Evolutionary conservation across 352 stramenopile species (phyloP).

Genomic region (Pythium insidiosum): DNA sequence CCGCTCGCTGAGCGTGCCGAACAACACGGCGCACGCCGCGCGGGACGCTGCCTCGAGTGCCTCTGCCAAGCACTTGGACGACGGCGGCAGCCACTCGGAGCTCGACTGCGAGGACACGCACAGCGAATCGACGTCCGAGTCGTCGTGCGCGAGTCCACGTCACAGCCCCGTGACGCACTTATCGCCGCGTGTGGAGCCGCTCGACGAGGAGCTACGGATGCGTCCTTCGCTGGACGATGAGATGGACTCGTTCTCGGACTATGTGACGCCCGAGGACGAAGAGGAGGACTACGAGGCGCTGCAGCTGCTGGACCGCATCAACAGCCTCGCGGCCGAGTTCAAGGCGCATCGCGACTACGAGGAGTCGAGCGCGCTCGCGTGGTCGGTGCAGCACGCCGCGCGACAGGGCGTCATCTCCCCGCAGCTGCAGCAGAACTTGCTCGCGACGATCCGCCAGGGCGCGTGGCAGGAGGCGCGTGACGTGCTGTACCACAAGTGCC

Average conservation of each 20-base stretch:
- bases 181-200: conserved; percentile 15
- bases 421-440: conserved; percentile 63
- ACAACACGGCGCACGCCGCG: neutral
- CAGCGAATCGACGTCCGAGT: conserved; percentile 66
- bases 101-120: conserved; percentile 67
- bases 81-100: conserved; percentile 17
- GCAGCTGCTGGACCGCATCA: conserved; percentile 60
- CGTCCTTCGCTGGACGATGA: conserved; percentile 23
- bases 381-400: conserved; percentile 66
- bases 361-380: conserved; percentile 55
- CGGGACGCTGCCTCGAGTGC: neutral
- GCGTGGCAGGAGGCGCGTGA: conserved; percentile 61
- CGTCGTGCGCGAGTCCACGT: conserved; percentile 59
- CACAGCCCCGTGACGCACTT: conserved; percentile 27
- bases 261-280: conserved; percentile 37
- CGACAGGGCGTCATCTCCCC: conserved; percentile 48
- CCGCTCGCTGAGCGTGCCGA: conserved; percentile 17
- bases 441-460: conserved; percentile 46
- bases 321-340: conserved; percentile 54
- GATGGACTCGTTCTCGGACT: conserved; percentile 43
- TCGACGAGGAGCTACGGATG: conserved; percentile 1
- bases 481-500: conserved; percentile 78
- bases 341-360: conserved; percentile 59
- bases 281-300: conserved; percentile 61
- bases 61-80: neutral